Evolutionary conservation across 2,329 filamentous ascomycete species (phyloP).

Genomic region (Sarocladiaceae sp.): DNA sequence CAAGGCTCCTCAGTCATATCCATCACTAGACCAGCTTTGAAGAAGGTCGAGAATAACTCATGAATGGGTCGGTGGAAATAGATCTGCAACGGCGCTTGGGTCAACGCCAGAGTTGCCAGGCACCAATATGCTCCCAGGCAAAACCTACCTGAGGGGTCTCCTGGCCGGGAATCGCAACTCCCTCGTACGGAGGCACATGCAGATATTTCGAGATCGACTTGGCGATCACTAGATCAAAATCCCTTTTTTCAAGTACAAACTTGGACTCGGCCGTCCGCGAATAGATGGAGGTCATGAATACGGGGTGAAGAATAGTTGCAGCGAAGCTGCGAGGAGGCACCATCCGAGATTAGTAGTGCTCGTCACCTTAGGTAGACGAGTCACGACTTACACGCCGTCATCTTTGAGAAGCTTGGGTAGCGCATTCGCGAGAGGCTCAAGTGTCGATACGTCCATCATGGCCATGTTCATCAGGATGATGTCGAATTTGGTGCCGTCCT

Average conservation of each 20-base stretch:
- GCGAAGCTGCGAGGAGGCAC: too few species aligned
- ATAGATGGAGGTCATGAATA: slow-evolving; percentile 40
- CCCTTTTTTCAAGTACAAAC: slow-evolving; percentile 28
- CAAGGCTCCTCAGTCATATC: slow-evolving; percentile 41
- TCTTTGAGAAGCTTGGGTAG: slow-evolving; percentile 33
- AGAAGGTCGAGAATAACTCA: slow-evolving; percentile 37
- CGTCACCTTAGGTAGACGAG: too few species aligned
- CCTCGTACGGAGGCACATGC: slow-evolving; percentile 30
- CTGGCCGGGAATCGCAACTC: slow-evolving; percentile 28
- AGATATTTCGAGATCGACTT: slow-evolving; percentile 36
- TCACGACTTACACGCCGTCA: slow-evolving; percentile 31
- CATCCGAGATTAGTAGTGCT: too few species aligned
- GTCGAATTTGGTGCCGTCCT: slow-evolving; percentile 27
- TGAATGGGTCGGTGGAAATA: slow-evolving; percentile 40
- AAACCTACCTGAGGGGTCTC: slow-evolving; percentile 13
- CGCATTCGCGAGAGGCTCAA: slow-evolving; percentile 34
- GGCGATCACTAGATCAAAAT: slow-evolving; percentile 26
- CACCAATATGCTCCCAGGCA: too few species aligned
- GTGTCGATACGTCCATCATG: slow-evolving; percentile 38
- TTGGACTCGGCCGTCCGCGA: slow-evolving; percentile 31
- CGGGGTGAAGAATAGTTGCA: slow-evolving; percentile 40
- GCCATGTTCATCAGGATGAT: slow-evolving; percentile 43
- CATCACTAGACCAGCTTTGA: slow-evolving; percentile 32
- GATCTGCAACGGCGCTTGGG: slow-evolving; percentile 23
- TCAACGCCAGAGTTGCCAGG: too few species aligned